These are phyloP conservation scores for Microsporum audouinii DNA, from an alignment of 2,329 filamentous ascomycete species.

Conservation along the genomic window DNA sequence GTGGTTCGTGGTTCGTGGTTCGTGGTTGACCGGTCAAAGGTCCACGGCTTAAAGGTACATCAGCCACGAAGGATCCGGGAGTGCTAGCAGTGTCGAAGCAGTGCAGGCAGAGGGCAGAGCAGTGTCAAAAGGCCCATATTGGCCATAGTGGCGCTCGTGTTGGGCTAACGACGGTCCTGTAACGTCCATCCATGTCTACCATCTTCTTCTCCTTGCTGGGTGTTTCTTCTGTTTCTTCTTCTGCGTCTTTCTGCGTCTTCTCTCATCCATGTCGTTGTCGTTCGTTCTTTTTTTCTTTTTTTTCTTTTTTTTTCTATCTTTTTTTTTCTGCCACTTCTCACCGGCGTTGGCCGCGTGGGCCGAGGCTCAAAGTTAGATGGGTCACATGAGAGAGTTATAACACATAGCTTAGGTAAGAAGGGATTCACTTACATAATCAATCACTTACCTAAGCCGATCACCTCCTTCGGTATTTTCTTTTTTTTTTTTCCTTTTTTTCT, in stretches of 20 bases:
- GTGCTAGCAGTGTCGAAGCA: not conserved
- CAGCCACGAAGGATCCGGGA: not conserved
- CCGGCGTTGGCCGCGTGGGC: slow-evolving; percentile 3
- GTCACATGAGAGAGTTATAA: not conserved
- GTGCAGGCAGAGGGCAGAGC: not conserved
- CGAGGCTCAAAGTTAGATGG: not conserved
- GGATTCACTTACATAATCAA: not conserved
- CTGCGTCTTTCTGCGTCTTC: not conserved
- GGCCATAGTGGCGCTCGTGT: not conserved
- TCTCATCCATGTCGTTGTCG: not conserved
- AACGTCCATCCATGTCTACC: not conserved
- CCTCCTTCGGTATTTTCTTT: not conserved
- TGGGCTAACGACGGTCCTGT: not conserved
- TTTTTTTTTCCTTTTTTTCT: not conserved
- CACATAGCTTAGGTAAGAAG: not conserved
- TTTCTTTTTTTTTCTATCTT: not conserved
- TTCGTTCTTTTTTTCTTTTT: not conserved
- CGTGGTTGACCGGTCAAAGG: not conserved
- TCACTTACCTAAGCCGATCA: not conserved
- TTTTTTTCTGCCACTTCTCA: not conserved
- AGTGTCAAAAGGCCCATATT: not conserved
- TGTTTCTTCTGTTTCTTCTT: not conserved
- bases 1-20: not conserved
- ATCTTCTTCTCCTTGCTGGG: not conserved
- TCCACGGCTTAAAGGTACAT: not conserved